Base-by-base conservation (phyloP, 2,329 filamentous ascomycete species). In the Epichloe typhina region DNA sequence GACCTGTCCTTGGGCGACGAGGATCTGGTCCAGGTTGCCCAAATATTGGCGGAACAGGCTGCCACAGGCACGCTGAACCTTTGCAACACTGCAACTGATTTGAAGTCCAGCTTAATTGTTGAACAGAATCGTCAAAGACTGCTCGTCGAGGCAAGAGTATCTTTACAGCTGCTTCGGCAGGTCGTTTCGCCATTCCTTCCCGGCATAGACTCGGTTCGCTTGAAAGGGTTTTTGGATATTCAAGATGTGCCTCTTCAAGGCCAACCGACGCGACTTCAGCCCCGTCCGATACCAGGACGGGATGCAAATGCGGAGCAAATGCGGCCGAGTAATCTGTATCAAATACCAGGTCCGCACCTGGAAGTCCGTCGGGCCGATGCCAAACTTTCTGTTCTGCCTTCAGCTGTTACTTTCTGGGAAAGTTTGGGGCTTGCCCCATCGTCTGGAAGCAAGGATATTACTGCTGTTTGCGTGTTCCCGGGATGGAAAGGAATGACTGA, bases 401-500 rank as follows among this genome's bases (percentile, higher is more conserved):
- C 86, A 0, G 84, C 86, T 0, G 70, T 91, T 19, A 70, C 76
- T 1, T 95, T 93, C 60, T 94, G 88, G 88, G 87, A 93, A 61
- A 82, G 83, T 45, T 69, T 94, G 17, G 85, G 86, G 0, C 72
- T 95, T 2, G 80, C 80, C 2, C 88, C 88, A 3, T 79, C 79
- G 8, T 79, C 79, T 52, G 84, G 86, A 0, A 61, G 72, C 7
- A 94, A 94, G 63, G 79, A 91, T 54, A 69, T 93, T 33, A 74
- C 76, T 37, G 77, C 82, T 0, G 76, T 87, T 46, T 88, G 84
- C 60, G 70, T 93, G 2, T 85, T 83, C 55, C 86, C 87, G 0
- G 71, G 76, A 47, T 78, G 79, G 58, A 76, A 77, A 31, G 81
- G 83, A 1, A 69, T 91, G 58, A 65, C 70, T 38, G 76, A 80